phyloP scores from a whole-genome alignment of 2,329 filamentous ascomycete genomes.

The Aspergillus ochraceoroseus region DNA sequence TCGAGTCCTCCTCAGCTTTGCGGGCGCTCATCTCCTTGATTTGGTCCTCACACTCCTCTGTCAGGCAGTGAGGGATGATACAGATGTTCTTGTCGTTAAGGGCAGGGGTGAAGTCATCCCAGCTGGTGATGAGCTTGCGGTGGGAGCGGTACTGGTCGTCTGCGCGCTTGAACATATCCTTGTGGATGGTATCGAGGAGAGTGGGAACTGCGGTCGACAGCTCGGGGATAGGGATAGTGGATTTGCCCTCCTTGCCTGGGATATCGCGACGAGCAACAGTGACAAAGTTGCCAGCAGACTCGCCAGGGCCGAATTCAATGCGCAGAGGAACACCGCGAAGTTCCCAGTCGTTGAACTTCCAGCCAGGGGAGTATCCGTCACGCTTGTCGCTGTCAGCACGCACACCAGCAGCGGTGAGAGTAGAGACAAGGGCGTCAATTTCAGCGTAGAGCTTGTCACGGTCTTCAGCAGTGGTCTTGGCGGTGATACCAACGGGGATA shows the following conservation, averaged over 20 bases:
- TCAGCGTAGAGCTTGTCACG: constrained; percentile 70
- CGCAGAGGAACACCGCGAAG: constrained; percentile 91
- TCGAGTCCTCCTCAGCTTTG: constrained; percentile 55
- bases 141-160: constrained; percentile 73
- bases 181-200: constrained; percentile 84
- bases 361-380: constrained; percentile 86
- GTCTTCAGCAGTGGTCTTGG: constrained; percentile 76
- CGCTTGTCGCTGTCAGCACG: constrained; percentile 77
- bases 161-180: constrained; percentile 72
- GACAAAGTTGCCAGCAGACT: constrained; percentile 78
- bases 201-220: constrained; percentile 68
- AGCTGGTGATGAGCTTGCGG: constrained; percentile 73
- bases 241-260: constrained; percentile 61
- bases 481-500: constrained; percentile 88
- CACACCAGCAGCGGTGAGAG: constrained; percentile 67
- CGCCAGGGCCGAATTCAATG: constrained; percentile 93
- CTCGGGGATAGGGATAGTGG: constrained; percentile 69
- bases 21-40: constrained; percentile 89
- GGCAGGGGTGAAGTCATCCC: constrained; percentile 85
- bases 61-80: constrained; percentile 84
- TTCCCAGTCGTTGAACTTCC: constrained; percentile 99
- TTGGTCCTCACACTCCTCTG: constrained; percentile 79
- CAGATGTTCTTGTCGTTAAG: constrained; percentile 90
- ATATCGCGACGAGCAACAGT: constrained; percentile 84
- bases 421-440: constrained; percentile 64